A percentile compares a stretch with the other conserved stretches of the same genome.
phyloP scores from a whole-genome alignment of 176 grass and related monocot species.

The Oryza meyeriana region DNA sequence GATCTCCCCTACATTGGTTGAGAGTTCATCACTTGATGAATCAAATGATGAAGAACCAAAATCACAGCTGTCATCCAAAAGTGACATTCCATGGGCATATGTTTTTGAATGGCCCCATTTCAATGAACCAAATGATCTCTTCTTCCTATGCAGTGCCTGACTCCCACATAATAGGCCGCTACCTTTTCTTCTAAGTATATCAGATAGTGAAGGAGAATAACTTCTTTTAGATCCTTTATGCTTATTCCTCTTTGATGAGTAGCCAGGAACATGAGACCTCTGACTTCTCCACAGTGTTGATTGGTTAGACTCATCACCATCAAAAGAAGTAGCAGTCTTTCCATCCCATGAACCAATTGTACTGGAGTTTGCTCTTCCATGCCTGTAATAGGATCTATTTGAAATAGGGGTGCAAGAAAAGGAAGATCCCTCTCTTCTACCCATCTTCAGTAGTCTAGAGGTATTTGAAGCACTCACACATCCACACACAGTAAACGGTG shows the following conservation, averaged over 20 bases:
- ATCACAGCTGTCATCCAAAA: slow-evolving; percentile 56
- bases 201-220: slow-evolving; percentile 80
- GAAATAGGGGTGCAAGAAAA: slow-evolving; percentile 85
- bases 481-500: slow-evolving; percentile 67
- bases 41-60: slow-evolving; percentile 65
- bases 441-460: slow-evolving; percentile 58
- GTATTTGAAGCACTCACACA: slow-evolving; percentile 69
- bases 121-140: slow-evolving; percentile 46
- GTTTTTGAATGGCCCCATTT: slow-evolving; percentile 53
- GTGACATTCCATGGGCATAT: slow-evolving; percentile 51
- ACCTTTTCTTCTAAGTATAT: slow-evolving; percentile 82
- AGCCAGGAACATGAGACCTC: slow-evolving; percentile 53
- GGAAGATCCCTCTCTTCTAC: slow-evolving; percentile 63
- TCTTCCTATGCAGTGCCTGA: slow-evolving; percentile 62
- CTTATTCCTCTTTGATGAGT: slow-evolving; percentile 59
- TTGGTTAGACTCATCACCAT: slow-evolving; percentile 69
- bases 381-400: slow-evolving; percentile 71
- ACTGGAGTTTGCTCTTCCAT: slow-evolving; percentile 37
- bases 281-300: slow-evolving; percentile 52
- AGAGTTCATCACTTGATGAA: slow-evolving; percentile 76
- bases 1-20: slow-evolving; percentile 77
- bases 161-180: slow-evolving; percentile 66
- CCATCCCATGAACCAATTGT: slow-evolving; percentile 56
- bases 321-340: slow-evolving; percentile 58
- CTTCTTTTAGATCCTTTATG: slow-evolving; percentile 33